These are phyloP conservation scores for Lentinula edodes DNA, from an alignment of 768 basidiomycete genomes.

Conservation along the genomic window DNA sequence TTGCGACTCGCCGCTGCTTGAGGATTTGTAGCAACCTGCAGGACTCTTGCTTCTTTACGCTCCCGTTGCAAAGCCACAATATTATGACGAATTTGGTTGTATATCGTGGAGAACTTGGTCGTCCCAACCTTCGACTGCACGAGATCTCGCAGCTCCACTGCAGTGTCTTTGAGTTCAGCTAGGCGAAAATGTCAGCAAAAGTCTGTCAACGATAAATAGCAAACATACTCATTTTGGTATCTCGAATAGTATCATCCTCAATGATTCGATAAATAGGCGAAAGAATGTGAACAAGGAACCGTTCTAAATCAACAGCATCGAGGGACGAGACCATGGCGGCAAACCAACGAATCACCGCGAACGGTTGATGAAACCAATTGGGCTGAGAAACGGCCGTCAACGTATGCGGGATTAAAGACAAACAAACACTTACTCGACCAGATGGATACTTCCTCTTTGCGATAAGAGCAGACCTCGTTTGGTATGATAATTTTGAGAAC, in stretches of 20 bases:
- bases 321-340: conserved; percentile 84
- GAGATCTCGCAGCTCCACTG: conserved; percentile 81
- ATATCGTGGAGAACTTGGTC: conserved; percentile 74
- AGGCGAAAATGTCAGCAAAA: background rate
- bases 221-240: conserved; percentile 68
- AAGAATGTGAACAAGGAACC: conserved; percentile 78
- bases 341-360: conserved; percentile 85
- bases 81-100: conserved; percentile 76
- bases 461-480: conserved; percentile 72
- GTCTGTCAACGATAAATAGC: background rate
- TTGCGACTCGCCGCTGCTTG: conserved; percentile 73
- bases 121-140: conserved; percentile 84
- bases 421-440: conserved; percentile 32
- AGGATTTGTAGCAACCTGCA: conserved; percentile 67
- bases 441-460: conserved; percentile 52
- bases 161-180: conserved; percentile 83
- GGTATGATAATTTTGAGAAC: conserved; percentile 91
- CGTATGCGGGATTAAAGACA: background rate
- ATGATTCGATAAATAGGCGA: conserved; percentile 82
- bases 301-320: conserved; percentile 49
- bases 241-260: conserved; percentile 82
- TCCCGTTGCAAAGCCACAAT: conserved; percentile 63
- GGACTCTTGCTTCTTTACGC: conserved; percentile 55
- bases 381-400: conserved; percentile 34
- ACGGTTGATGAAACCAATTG: conserved; percentile 80